Percentiles rank a stretch among this genome's conserved stretches.
These are phyloP conservation scores for Xylaria intraflava DNA, from an alignment of 495 filamentous ascomycete species.

Conservation along the genomic window DNA sequence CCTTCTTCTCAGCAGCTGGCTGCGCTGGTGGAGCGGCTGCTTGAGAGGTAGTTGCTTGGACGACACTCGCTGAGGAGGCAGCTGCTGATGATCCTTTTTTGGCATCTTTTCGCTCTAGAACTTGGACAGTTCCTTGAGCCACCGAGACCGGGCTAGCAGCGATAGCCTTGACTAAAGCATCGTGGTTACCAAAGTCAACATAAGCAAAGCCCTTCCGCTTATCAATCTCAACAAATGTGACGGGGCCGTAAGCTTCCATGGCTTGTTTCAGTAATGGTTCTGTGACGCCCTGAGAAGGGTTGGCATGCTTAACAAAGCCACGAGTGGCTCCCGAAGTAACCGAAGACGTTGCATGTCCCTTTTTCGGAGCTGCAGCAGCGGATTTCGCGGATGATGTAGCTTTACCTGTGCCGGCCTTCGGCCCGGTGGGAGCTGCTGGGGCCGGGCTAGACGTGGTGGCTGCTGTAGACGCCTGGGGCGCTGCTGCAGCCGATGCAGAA, in stretches of 20 bases:
- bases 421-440: constrained; percentile 28
- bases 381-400: constrained; percentile 13
- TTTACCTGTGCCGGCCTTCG: constrained; percentile 28
- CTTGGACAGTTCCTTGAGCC: constrained; percentile 77
- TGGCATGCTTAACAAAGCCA: constrained; percentile 91
- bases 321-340: constrained; percentile 56
- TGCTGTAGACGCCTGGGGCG: constrained; percentile 23
- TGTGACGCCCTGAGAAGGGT: constrained; percentile 84
- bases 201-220: constrained; percentile 91
- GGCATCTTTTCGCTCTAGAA: constrained; percentile 70
- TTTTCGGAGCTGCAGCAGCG: constrained; percentile 16
- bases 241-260: constrained; percentile 60
- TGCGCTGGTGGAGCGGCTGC: background rate
- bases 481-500: constrained; percentile 10
- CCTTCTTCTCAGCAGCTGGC: constrained; percentile 4
- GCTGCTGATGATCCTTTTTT: constrained; percentile 18
- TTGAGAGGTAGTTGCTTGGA: background rate
- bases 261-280: constrained; percentile 67
- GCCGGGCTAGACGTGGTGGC: constrained; percentile 19
- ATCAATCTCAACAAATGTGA: constrained; percentile 79
- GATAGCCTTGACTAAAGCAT: constrained; percentile 68
- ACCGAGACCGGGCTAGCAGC: constrained; percentile 71
- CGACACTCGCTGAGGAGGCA: background rate
- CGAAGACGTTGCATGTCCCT: constrained; percentile 14
- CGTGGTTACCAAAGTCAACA: constrained; percentile 69